These are phyloP conservation scores for Nannochloris sp. DNA, from an alignment of 139 green algal genomes.

Conservation along the genomic window DNA sequence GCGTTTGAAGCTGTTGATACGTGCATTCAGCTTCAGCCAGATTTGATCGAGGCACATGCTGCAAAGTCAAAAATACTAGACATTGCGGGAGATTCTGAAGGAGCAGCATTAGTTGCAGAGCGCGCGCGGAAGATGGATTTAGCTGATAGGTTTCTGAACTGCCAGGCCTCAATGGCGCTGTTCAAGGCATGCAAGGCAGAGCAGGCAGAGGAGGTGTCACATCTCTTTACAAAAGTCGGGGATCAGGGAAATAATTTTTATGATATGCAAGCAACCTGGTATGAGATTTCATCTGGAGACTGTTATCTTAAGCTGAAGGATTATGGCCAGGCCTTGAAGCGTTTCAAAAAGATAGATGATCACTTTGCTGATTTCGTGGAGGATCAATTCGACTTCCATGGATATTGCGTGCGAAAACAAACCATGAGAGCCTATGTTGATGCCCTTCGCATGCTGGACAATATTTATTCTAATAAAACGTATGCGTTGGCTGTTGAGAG, in stretches of 20 bases:
- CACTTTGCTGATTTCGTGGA: conserved; percentile 87
- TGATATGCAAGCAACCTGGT: conserved; percentile 98
- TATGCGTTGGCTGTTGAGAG: conserved; percentile 34
- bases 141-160: conserved; percentile 93
- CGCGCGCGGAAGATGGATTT: conserved; percentile 69
- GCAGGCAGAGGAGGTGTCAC: conserved; percentile 60
- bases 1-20: conserved; percentile 62
- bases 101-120: conserved; percentile 53
- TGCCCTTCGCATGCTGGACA: conserved; percentile 56
- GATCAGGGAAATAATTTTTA: conserved; percentile 75
- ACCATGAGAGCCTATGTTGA: conserved; percentile 89
- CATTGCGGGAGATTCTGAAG: conserved; percentile 31
- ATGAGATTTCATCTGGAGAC: conserved; percentile 73
- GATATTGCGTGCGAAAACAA: conserved; percentile 93
- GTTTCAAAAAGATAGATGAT: conserved; percentile 58
- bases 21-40: conserved; percentile 54
- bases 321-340: conserved; percentile 75
- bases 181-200: conserved; percentile 48
- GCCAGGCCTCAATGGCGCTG: conserved; percentile 59
- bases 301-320: conserved; percentile 43
- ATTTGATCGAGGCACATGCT: conserved; percentile 68
- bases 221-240: conserved; percentile 86
- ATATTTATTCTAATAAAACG: conserved; percentile 12
- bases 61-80: conserved; percentile 15
- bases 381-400: conserved; percentile 99